phyloP scores from a whole-genome alignment of 495 filamentous ascomycete genomes.

The Xylaria palmicola region DNA sequence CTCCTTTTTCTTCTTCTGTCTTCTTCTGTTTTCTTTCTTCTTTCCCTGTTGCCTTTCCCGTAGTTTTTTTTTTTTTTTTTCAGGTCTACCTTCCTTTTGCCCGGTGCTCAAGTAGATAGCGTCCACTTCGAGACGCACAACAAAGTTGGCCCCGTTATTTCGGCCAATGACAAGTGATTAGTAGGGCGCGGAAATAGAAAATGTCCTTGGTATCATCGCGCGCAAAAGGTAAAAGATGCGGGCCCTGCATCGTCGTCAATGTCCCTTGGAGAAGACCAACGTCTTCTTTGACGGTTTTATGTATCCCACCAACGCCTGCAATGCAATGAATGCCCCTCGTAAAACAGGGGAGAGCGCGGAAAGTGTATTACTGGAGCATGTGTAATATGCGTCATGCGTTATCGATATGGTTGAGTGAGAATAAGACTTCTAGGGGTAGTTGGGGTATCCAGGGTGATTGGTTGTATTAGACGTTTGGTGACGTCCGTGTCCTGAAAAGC shows the following conservation, averaged over 20 bases:
- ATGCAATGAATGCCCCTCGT: slow-evolving; percentile 28
- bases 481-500: background rate
- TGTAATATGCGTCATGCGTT: slow-evolving; percentile 25
- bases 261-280: slow-evolving; percentile 19
- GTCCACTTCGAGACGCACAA: background rate
- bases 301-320: slow-evolving; percentile 35
- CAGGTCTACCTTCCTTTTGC: background rate
- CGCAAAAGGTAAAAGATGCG: slow-evolving; percentile 29
- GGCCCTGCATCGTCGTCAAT: slow-evolving; percentile 26
- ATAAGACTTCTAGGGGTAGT: too few species aligned
- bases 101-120: background rate
- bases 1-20: background rate
- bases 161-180: slow-evolving; percentile 26
- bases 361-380: slow-evolving; percentile 29
- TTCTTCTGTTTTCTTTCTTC: too few species aligned
- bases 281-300: slow-evolving; percentile 30
- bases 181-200: slow-evolving; percentile 29
- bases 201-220: slow-evolving; percentile 38
- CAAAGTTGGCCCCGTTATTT: slow-evolving; percentile 19
- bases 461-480: slow-evolving; percentile 1
- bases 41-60: background rate
- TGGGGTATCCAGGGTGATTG: background rate
- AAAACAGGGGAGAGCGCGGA: slow-evolving; percentile 14
- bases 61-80: background rate
- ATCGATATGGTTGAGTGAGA: background rate